Percentiles rank a stretch among this genome's conserved stretches.
Evolutionary conservation across 768 basidiomycete genomes (phyloP).

Genomic region (Erythrobasidium yunnanense): DNA sequence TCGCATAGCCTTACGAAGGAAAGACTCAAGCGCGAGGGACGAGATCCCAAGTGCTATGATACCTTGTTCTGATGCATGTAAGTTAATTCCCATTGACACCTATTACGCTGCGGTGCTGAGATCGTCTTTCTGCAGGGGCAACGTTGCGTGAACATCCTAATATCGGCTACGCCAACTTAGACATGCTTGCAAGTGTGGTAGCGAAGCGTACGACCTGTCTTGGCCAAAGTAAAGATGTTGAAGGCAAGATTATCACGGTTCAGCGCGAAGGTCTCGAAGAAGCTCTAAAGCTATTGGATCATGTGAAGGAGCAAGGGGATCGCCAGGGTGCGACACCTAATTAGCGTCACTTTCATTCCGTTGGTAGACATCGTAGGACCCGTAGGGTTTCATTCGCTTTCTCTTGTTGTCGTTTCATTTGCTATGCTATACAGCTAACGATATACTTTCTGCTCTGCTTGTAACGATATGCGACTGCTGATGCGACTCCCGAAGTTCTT

Average conservation of each 20-base stretch:
- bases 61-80: slow-evolving; percentile 53
- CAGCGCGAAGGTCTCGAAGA: slow-evolving; percentile 37
- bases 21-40: slow-evolving; percentile 30
- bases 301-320: neutral
- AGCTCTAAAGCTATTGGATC: slow-evolving; percentile 37
- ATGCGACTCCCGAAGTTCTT: too few species aligned
- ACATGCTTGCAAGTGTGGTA: slow-evolving; percentile 77
- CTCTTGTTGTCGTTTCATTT: too few species aligned
- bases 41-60: slow-evolving; percentile 46
- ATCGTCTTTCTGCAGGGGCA: slow-evolving; percentile 40
- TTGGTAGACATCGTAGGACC: too few species aligned
- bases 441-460: too few species aligned
- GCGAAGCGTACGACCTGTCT: slow-evolving; percentile 64
- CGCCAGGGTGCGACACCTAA: too few species aligned
- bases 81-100: slow-evolving; percentile 7
- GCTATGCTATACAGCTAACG: too few species aligned
- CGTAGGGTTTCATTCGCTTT: too few species aligned
- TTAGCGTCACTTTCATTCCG: too few species aligned
- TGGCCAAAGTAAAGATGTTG: neutral
- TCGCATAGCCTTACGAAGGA: slow-evolving; percentile 30
- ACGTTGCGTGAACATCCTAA: slow-evolving; percentile 72
- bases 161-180: slow-evolving; percentile 65
- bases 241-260: slow-evolving; percentile 24
- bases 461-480: too few species aligned
- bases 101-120: neutral